Base-by-base conservation (phyloP, 306 rosid species). In the Potentilla sterilis region DNA sequence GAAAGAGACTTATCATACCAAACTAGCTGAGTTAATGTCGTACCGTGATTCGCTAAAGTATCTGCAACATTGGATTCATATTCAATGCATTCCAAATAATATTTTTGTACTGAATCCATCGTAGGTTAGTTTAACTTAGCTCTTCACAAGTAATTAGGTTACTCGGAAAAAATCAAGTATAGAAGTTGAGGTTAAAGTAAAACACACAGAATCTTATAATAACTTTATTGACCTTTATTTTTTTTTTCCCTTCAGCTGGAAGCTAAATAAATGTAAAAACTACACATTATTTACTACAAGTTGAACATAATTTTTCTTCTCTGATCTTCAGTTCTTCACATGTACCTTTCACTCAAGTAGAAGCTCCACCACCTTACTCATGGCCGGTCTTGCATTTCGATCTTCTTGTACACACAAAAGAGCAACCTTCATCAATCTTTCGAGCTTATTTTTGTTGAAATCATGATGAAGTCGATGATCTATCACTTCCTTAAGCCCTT, bases 311-410 rank as follows among this genome's bases (percentile, higher is more conserved):
- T 46, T 12, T 32, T 8, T 32, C 16, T 34, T 40, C 28, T 14
- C 4, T 46, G 24, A 38, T 52, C 37, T 71, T 72, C 52, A 12
- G 3, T 11, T 28, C 12, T 57, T 59, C 38, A 61, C 41, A 40
- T 57, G 34, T 24, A 22, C 18, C 34, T 16, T 18, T 43, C 35
- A 4, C 52, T 21, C 51, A 10, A 52, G 55, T 44, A 85, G 78
- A 38, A 80, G 82, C 63, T 82, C 86, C 11, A 82, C 82, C 14
- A 85, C 82, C 72, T 47, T 77, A 70, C 84, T 80, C 88, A 85
- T 85, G n/a, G 80, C 63, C 40, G 82, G 86, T 46, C 89, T 83
- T 71, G 70, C 59, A 32, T 22, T 78, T 11, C 86, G 74, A 43
- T 82, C 86, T 55, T 85, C 89, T 21, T 59, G 70, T 7, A 79